Evolutionary conservation across 495 filamentous ascomycete species (phyloP), one percentile per base, ranked within the genome.

Genomic region (Penicillium cinerascens): DNA sequence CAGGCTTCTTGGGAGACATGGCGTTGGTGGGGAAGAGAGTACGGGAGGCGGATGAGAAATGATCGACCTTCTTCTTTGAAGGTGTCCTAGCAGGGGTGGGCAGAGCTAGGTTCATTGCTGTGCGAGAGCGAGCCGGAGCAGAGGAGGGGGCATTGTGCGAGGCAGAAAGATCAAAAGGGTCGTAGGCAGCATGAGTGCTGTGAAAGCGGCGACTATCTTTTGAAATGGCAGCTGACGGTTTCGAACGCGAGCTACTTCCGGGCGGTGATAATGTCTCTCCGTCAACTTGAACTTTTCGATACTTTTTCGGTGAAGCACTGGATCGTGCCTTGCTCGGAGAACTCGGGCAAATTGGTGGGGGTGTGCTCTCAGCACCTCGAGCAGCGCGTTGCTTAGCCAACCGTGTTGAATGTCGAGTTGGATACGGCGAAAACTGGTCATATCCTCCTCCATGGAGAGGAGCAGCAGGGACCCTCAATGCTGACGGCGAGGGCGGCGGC

Each of bases 31-130:
- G 78, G 64, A 95, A 96, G 1, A 98, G 74, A 50, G 83, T 83
- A 58, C 91, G 87, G 17, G 90, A 84, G 27, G 91, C 80, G 10
- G 80, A 69, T 41, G 78, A 76, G 43, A 89, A 72, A 22, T 84
- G 79, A 29, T 73, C 72, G 4, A 81, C 71, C 6, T 82, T 82
- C 54, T 85, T 83, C 47, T 82, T 81, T 1, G 93, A 60, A 18
- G 63, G 93, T 2, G 92, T 96, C 70, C 96, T 98, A 43, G 82
- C 83, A 10, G 93, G 93, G 10, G 93, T 97, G 4, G 91, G 92
- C 43, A 97, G 79, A 75, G 89, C 72, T 9, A 71, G 59, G 13
- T 59, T 60, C 52, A 64, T 55, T 42, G 65, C 67, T 21, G 69
- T 44, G 49, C 49, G 67, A 42, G 54, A 57, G 26, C 33, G 52